Evolutionary conservation across 148 eudicot genomes (phyloP).

Genomic region (Selenicereus undatus): DNA sequence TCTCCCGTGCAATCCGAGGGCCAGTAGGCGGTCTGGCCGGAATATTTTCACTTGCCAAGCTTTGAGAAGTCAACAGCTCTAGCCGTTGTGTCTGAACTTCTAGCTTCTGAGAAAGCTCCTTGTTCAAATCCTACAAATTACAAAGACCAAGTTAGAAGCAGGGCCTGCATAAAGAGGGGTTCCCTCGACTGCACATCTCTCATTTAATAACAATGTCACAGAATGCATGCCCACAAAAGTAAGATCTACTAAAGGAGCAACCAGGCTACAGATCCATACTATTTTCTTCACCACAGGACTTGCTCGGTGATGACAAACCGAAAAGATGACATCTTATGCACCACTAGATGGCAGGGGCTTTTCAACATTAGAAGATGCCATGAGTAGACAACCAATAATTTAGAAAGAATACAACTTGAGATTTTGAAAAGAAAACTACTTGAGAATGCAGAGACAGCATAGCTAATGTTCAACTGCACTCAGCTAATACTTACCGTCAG

Average conservation of each 20-base stretch:
- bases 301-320: no score
- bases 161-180: no score
- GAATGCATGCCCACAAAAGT: background rate
- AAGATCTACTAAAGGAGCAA: no score
- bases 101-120: constrained; percentile 76
- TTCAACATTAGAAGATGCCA: no score
- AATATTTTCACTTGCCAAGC: constrained; percentile 57
- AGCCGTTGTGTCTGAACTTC: constrained; percentile 95
- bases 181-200: no score
- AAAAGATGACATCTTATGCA: no score
- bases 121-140: constrained; percentile 64
- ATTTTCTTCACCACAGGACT: no score
- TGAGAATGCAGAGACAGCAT: no score
- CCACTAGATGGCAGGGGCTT: no score
- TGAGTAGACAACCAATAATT: background rate
- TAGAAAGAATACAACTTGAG: no score
- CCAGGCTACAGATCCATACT: no score
- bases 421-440: background rate
- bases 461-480: constrained; percentile 36
- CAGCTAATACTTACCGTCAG: constrained; percentile 69
- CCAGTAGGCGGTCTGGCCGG: constrained; percentile 39
- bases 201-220: background rate
- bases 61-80: constrained; percentile 87
- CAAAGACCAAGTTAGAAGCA: constrained; percentile 3
- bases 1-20: constrained; percentile 47